Evolutionary conservation across 441 rosid genomes (phyloP).

Genomic region (Biscutella laevigata): DNA sequence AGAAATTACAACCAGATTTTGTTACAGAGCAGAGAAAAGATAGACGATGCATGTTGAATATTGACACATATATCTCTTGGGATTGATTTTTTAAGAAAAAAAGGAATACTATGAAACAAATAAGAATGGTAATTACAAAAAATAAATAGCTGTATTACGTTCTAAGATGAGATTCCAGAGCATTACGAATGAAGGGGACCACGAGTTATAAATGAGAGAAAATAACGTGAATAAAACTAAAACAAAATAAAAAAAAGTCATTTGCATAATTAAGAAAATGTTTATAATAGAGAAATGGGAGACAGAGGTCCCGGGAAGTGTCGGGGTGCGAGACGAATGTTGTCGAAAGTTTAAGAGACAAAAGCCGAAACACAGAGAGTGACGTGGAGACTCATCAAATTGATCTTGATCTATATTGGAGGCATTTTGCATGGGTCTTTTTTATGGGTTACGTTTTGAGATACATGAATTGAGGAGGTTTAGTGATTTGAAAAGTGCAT

Average conservation of each 20-base stretch:
- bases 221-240: too few species aligned
- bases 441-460: conserved; percentile 15
- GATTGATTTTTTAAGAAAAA: too few species aligned
- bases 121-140: too few species aligned
- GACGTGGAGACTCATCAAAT: conserved; percentile 38
- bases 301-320: conserved; percentile 65
- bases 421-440: conserved; percentile 25
- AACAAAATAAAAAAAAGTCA: too few species aligned
- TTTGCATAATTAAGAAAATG: conserved; percentile 7
- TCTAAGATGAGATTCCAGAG: conserved; percentile 11
- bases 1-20: too few species aligned
- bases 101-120: neutral
- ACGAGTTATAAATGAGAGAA: too few species aligned
- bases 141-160: conserved; percentile 3
- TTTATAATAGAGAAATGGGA: conserved; percentile 21
- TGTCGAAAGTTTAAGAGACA: conserved; percentile 57
- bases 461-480: too few species aligned
- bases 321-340: conserved; percentile 64
- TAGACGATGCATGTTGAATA: too few species aligned
- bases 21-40: too few species aligned
- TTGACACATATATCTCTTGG: too few species aligned
- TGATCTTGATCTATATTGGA: conserved; percentile 7
- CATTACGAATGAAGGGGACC: conserved; percentile 20
- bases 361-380: conserved; percentile 49
- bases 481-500: conserved; percentile 15